phyloP scores from a whole-genome alignment of 305 asterid genomes.

The Fraxinus sp. region DNA sequence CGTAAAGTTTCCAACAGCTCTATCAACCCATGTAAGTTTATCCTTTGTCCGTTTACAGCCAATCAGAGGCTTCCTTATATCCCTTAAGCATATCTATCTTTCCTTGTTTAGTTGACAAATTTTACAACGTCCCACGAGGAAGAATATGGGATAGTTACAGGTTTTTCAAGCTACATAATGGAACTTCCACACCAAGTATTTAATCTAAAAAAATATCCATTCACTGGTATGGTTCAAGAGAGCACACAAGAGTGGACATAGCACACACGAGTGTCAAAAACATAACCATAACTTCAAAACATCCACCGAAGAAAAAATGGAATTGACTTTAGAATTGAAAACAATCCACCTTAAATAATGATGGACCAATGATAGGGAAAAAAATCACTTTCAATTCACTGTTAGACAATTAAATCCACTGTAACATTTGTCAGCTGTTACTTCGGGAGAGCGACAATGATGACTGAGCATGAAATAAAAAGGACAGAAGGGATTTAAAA shows the following conservation, averaged over 20 bases:
- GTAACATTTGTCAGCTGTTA: not conserved
- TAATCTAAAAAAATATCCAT: not conserved
- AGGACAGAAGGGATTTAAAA: not conserved
- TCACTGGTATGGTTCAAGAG: not conserved
- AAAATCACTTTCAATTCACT: not conserved
- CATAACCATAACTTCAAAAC: not conserved
- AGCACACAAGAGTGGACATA: not conserved
- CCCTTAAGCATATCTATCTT: conserved; percentile 10
- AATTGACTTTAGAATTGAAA: not conserved
- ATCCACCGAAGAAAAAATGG: not conserved
- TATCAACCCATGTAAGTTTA: not conserved
- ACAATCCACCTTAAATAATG: not conserved
- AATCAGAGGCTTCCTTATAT: conserved; percentile 14
- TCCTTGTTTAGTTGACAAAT: conserved; percentile 18
- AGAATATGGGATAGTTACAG: not conserved
- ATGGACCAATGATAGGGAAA: not conserved
- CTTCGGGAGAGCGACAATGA: not conserved
- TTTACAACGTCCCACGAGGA: conserved; percentile 16
- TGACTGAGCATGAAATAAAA: not conserved
- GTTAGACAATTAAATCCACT: not conserved
- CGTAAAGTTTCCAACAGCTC: not conserved
- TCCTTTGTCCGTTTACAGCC: not conserved
- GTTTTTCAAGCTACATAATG: not conserved
- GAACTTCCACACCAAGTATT: not conserved
- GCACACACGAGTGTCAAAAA: not conserved